Conservation (phyloP, 352 stramenopile species). For the Phytophthora citrophthora region DNA sequence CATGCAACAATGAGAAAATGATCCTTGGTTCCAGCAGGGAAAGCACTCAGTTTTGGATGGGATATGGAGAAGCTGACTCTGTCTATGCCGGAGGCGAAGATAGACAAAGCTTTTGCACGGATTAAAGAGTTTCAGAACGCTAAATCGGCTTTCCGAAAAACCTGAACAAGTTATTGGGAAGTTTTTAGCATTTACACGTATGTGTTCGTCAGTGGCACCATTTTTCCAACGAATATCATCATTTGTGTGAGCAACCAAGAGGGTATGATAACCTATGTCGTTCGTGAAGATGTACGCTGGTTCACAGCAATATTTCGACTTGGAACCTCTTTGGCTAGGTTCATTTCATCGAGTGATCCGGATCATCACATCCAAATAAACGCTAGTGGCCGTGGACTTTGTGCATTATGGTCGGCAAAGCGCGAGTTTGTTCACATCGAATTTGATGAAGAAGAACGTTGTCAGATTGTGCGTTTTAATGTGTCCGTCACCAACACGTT, state of each 20-base stretch:
- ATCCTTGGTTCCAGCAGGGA: background rate
- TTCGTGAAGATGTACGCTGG: conserved; percentile 7
- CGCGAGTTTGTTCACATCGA: conserved; percentile 8
- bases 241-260: background rate
- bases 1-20: background rate
- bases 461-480: background rate
- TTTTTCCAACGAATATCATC: background rate
- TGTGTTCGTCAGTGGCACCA: background rate
- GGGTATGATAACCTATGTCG: background rate
- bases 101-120: background rate
- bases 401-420: background rate
- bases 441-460: conserved; percentile 2
- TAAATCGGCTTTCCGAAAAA: background rate
- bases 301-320: background rate
- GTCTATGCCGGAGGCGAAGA: background rate
- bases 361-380: background rate
- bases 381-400: background rate
- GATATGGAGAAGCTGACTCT: background rate
- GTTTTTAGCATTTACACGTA: background rate
- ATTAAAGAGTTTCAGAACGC: background rate
- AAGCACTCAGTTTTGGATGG: background rate
- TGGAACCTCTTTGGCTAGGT: background rate
- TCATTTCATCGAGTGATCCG: background rate
- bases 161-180: background rate
- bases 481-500: background rate